Conservation (phyloP, 257 asterid genomes). For the Solanum habrochaites region DNA sequence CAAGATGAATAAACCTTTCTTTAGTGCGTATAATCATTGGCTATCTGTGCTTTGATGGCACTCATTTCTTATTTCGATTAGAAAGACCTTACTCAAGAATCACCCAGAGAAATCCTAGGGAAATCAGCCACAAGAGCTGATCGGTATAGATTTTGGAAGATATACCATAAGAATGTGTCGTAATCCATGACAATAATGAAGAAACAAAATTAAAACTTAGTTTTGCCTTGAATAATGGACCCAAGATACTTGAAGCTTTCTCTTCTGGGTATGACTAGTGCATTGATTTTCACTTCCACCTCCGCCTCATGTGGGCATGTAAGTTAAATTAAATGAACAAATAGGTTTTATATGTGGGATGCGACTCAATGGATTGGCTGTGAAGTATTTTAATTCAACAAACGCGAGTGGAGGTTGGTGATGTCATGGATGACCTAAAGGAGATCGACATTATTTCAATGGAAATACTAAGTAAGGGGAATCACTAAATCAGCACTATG, state of each 20-base stretch:
- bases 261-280: neutral
- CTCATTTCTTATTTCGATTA: neutral
- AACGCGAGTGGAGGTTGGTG: neutral
- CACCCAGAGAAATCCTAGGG: neutral
- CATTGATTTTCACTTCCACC: neutral
- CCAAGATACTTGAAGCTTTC: neutral
- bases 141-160: neutral
- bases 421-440: neutral
- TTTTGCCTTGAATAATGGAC: neutral
- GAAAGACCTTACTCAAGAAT: neutral
- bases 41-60: neutral
- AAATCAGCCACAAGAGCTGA: neutral
- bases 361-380: neutral
- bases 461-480: neutral
- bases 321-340: neutral
- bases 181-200: neutral
- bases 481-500: neutral
- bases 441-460: neutral
- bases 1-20: neutral
- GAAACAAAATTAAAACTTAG: neutral
- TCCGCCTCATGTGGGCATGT: neutral
- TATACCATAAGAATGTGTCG: neutral
- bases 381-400: neutral
- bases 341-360: neutral
- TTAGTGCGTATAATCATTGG: neutral